These are phyloP conservation scores for Penicillium argentinense DNA, from an alignment of 495 filamentous ascomycete genomes.

Conservation along the genomic window DNA sequence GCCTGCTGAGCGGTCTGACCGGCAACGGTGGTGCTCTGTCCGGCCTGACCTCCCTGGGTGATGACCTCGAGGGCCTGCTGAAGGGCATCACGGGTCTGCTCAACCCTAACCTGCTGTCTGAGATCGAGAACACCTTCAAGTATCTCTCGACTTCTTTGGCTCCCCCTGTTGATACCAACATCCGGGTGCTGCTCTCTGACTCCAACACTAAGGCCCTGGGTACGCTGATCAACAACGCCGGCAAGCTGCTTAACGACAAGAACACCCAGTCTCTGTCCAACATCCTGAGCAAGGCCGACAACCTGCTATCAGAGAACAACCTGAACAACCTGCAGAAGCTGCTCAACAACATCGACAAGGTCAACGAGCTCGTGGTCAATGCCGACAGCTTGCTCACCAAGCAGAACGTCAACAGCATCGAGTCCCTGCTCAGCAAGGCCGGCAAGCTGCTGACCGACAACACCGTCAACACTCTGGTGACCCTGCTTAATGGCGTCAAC, in stretches of 20 bases:
- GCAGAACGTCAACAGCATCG: constrained; percentile 35
- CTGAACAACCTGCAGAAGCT: constrained; percentile 40
- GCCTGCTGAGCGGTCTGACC: neutral
- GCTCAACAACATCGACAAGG: constrained; percentile 37
- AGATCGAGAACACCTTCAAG: constrained; percentile 35
- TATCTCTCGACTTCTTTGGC: constrained; percentile 38
- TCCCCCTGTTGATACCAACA: constrained; percentile 38
- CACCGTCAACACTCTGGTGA: constrained; percentile 31
- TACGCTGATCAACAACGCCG: constrained; percentile 33
- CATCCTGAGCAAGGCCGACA: constrained; percentile 25
- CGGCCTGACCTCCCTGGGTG: constrained; percentile 1
- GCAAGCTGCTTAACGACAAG: constrained; percentile 26
- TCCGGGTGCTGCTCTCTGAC: constrained; percentile 36
- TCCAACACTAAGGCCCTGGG: constrained; percentile 18
- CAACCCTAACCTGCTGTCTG: constrained; percentile 22
- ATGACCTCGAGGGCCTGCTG: constrained; percentile 9
- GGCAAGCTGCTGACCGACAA: constrained; percentile 30
- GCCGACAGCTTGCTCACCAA: constrained; percentile 26
- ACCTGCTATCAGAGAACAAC: constrained; percentile 34
- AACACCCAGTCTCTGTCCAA: constrained; percentile 38
- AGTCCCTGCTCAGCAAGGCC: constrained; percentile 38
- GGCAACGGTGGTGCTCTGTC: neutral
- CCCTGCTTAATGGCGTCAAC: constrained; percentile 34
- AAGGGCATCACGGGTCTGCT: constrained; percentile 22
- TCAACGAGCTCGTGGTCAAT: constrained; percentile 38